Percentiles rank a stretch among this genome's conserved stretches.
These are phyloP conservation scores for Moesziomyces sp. DNA, from an alignment of 1,284 basidiomycete species.

Conservation along the genomic window DNA sequence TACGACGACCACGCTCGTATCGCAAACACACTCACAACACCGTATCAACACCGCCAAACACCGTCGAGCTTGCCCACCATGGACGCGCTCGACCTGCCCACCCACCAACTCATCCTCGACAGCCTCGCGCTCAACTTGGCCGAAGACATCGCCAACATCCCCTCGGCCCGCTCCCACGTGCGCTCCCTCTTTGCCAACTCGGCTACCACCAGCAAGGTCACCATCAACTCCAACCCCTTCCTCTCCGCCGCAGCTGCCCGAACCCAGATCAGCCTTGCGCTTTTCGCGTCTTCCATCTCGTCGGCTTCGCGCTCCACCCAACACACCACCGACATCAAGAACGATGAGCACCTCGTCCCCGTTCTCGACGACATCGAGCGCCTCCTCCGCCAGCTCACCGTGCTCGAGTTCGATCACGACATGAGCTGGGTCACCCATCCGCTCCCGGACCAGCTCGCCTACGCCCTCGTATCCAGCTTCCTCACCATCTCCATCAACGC, in stretches of 20 bases:
- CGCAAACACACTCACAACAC: no score
- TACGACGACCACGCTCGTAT: no score
- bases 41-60: no score
- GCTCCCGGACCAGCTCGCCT: constrained; percentile 63
- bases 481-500: constrained; percentile 73
- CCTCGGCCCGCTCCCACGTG: constrained; percentile 38
- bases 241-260: constrained; percentile 52
- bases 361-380: constrained; percentile 56
- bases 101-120: constrained; percentile 81
- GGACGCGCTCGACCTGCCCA: constrained; percentile 73
- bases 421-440: constrained; percentile 56
- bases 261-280: constrained; percentile 63
- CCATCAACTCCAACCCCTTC: constrained; percentile 28
- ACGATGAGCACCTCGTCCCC: constrained; percentile 54
- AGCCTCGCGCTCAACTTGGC: constrained; percentile 79
- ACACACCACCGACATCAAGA: constrained; percentile 49
- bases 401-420: constrained; percentile 51
- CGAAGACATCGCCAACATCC: constrained; percentile 51
- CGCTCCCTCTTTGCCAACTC: constrained; percentile 36
- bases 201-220: constrained; percentile 47
- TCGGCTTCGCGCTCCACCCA: constrained; percentile 51
- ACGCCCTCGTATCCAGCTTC: constrained; percentile 69
- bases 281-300: constrained; percentile 63
- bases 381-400: constrained; percentile 43
- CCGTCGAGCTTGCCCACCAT: constrained; percentile 15